Conservation (phyloP, 192 early-diverging fungal species). For the Paraglomus occultum region DNA sequence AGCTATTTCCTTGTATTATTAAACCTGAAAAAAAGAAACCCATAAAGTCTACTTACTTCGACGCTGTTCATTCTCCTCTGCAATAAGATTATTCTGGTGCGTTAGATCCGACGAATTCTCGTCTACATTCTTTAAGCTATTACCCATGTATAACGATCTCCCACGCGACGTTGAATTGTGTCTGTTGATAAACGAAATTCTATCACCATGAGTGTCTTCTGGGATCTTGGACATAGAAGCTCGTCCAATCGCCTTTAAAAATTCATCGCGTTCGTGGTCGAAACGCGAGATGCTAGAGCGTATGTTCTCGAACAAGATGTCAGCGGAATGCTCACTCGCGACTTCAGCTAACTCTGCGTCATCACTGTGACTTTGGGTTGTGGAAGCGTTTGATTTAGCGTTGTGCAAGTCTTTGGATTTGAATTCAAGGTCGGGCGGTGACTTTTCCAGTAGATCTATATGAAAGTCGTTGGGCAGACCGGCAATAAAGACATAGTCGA, state of each 20-base stretch:
- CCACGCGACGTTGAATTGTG: too few relatives aligned
- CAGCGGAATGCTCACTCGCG: neutral
- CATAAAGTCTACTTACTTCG: too few relatives aligned
- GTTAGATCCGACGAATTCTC: too few relatives aligned
- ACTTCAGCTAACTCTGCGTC: neutral
- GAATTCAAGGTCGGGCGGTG: neutral
- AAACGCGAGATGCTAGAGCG: neutral
- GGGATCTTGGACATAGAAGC: too few relatives aligned
- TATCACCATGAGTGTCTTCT: too few relatives aligned
- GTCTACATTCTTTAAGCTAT: too few relatives aligned
- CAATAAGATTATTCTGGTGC: too few relatives aligned
- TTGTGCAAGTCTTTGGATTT: neutral
- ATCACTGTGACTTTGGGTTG: neutral
- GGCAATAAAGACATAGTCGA: constrained; percentile 20
- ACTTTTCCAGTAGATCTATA: neutral
- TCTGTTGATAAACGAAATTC: too few relatives aligned
- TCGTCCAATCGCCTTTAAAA: constrained; percentile 5
- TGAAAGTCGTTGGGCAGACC: constrained; percentile 5
- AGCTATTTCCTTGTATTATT: too few relatives aligned
- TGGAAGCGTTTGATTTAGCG: neutral
- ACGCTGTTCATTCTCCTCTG: too few relatives aligned
- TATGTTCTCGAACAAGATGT: constrained; percentile 11
- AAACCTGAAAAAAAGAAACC: too few relatives aligned
- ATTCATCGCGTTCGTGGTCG: constrained; percentile 23
- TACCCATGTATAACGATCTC: too few relatives aligned